Evolutionary conservation across 1,284 basidiomycete genomes (phyloP).

Genomic region (Vanrija sp.): DNA sequence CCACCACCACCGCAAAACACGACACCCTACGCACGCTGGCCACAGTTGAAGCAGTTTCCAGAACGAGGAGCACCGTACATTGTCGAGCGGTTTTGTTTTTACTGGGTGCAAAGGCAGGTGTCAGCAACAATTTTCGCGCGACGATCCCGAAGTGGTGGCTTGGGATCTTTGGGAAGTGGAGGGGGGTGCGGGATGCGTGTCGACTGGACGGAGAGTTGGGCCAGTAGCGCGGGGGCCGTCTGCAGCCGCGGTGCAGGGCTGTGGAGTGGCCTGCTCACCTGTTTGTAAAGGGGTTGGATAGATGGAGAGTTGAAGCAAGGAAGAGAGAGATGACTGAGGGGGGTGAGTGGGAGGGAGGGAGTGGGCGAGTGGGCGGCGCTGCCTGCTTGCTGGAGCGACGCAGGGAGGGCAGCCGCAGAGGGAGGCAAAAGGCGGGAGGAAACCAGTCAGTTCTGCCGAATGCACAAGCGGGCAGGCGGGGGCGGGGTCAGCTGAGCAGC

Average conservation of each 20-base stretch:
- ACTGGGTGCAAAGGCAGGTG: background rate
- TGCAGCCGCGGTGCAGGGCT: background rate
- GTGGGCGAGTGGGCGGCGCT: too few species aligned
- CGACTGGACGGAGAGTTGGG: too few species aligned
- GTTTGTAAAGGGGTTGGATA: background rate
- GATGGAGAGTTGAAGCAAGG: too few species aligned
- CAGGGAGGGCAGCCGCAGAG: too few species aligned
- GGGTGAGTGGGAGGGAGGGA: too few species aligned
- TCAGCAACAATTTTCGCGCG: background rate
- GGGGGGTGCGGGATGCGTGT: background rate
- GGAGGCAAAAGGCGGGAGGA: too few species aligned
- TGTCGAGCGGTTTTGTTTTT: constrained; percentile 18
- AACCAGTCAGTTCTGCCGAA: too few species aligned
- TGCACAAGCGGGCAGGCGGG: too few species aligned
- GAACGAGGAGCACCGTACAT: constrained; percentile 41
- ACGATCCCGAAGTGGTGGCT: background rate
- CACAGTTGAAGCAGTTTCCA: constrained; percentile 49
- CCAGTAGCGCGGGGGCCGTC: background rate
- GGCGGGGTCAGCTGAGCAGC: too few species aligned
- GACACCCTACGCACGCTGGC: constrained; percentile 39
- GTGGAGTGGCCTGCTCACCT: background rate
- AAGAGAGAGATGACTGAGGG: too few species aligned
- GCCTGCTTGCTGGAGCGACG: too few species aligned
- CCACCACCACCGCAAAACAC: constrained; percentile 10
- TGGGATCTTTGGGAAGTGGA: too few species aligned